Conservation (phyloP, 1,284 basidiomycete genomes). For the Termitomyces sp. region DNA sequence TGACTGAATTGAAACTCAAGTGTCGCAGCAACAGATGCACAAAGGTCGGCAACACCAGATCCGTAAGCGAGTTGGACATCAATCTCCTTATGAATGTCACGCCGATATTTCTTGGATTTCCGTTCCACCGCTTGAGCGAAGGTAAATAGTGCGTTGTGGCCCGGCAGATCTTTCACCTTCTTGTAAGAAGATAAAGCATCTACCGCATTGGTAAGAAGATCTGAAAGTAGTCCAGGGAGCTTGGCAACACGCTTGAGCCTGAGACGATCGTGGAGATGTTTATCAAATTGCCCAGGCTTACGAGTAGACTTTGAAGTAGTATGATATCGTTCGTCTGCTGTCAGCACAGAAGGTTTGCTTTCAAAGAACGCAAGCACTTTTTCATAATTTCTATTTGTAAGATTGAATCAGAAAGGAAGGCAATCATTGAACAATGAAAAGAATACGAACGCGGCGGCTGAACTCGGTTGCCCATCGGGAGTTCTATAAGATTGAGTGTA, state of each 20-base stretch:
- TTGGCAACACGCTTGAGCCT: constrained; percentile 2
- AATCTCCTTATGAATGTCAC: neutral
- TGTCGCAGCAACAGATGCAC: neutral
- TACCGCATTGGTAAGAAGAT: neutral
- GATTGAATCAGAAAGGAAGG: neutral
- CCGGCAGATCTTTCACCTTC: neutral
- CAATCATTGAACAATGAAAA: neutral
- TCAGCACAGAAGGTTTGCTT: neutral
- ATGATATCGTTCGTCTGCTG: neutral
- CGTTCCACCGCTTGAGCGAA: neutral
- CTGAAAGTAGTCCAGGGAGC: neutral
- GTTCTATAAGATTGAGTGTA: neutral
- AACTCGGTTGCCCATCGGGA: neutral
- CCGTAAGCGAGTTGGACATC: neutral
- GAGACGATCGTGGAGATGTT: neutral
- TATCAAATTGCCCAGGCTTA: constrained; percentile 1
- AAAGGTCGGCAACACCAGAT: neutral
- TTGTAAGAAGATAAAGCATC: neutral
- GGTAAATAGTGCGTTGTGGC: neutral
- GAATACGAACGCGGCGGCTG: neutral
- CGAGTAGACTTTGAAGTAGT: constrained; percentile 1
- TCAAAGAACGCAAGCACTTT: neutral
- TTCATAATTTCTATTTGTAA: too few relatives aligned
- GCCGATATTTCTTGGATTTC: neutral
- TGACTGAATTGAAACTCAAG: neutral